A percentile compares a stretch with the other conserved stretches of the same genome.
phyloP scores from a whole-genome alignment of 1,139 yeast species.

The Saccharomyces hybrid region DNA sequence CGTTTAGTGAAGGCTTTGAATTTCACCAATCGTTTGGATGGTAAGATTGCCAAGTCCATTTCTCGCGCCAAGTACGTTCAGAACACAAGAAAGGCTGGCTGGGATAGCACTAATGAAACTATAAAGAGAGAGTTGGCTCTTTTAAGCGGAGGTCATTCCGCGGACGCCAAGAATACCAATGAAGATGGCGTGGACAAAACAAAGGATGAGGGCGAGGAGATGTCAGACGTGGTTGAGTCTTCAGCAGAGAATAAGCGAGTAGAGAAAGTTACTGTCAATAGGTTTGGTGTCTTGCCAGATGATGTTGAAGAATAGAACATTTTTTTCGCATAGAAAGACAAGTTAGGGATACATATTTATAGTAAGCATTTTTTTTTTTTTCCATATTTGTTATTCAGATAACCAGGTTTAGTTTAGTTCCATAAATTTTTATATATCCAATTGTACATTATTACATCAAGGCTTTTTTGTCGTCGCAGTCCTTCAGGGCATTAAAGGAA shows the following conservation, averaged over 20 bases:
- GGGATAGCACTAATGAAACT: slow-evolving; percentile 59
- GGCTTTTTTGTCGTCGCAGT: background rate
- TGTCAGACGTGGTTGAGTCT: slow-evolving; percentile 20
- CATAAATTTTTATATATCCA: background rate
- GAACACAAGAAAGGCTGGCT: slow-evolving; percentile 56
- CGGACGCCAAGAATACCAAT: slow-evolving; percentile 4
- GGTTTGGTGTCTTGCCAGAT: slow-evolving; percentile 40
- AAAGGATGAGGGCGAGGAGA: slow-evolving; percentile 23
- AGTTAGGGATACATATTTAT: background rate
- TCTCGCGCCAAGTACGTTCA: slow-evolving; percentile 56
- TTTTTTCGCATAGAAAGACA: background rate
- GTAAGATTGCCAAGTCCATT: slow-evolving; percentile 58
- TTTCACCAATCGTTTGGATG: slow-evolving; percentile 48
- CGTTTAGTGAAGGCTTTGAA: slow-evolving; percentile 44
- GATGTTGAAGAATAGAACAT: slow-evolving; percentile 42
- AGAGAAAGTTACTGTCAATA: slow-evolving; percentile 30
- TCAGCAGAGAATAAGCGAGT: slow-evolving; percentile 7
- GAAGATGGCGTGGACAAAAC: slow-evolving; percentile 24
- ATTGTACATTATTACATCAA: background rate
- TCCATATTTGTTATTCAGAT: slow-evolving; percentile 1
- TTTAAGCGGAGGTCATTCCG: slow-evolving; percentile 4
- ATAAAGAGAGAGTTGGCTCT: slow-evolving; percentile 33
- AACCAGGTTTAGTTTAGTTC: background rate
- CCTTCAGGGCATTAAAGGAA: too few species aligned
- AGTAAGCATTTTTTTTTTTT: background rate